Evolutionary conservation across 2,329 filamentous ascomycete species (phyloP), one percentile per base, ranked within the genome.

Genomic region (Colletotrichum sublineola): DNA sequence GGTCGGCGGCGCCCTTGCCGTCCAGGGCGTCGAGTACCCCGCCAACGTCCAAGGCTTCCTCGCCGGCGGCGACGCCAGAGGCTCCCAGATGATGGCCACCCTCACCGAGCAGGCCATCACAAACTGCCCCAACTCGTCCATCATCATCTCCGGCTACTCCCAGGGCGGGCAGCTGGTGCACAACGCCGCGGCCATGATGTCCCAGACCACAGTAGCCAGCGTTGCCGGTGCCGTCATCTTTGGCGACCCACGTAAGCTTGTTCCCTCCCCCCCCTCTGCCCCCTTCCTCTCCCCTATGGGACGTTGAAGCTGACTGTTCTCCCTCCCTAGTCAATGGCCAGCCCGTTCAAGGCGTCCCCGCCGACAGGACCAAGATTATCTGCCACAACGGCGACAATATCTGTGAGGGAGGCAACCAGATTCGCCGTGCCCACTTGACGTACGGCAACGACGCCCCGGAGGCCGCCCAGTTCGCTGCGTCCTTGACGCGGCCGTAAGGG

Each of bases 1-100:
- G 63, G 78, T 88, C 69, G 85, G 84, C 24, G 80, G 79, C 52
- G 83, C 84, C 66, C 77, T 89, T 11, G 84, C 84, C 3, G 82
- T 88, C 14, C 88, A 90, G 78, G 88, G 88, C 63, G 85, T 90
- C 29, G 80, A 85, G 42, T 90, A 90, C 75, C 79, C 83, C 2
- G 88, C 87, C 4, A 77, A 80, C 71, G 73, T 83, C 53, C 73
- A 75, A 2, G 86, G 86, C 0, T 87, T 86, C 74, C 77, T 86
- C 5, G 79, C 79, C 15, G 84, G 85, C 8, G 87, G 86, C 1
- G 85, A 86, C 73, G 75, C 77, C 5, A 77, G 68, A 12, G 86
- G 86, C 7, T 84, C 83, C 63, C 75, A 76, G 50, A 81, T 79
- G 68, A 86, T 88, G 84, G 79, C 62, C 42, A 15, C 53, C 6